These are phyloP conservation scores for Fusarium mangiferae DNA, from an alignment of 2,329 filamentous ascomycete species.

Conservation along the genomic window DNA sequence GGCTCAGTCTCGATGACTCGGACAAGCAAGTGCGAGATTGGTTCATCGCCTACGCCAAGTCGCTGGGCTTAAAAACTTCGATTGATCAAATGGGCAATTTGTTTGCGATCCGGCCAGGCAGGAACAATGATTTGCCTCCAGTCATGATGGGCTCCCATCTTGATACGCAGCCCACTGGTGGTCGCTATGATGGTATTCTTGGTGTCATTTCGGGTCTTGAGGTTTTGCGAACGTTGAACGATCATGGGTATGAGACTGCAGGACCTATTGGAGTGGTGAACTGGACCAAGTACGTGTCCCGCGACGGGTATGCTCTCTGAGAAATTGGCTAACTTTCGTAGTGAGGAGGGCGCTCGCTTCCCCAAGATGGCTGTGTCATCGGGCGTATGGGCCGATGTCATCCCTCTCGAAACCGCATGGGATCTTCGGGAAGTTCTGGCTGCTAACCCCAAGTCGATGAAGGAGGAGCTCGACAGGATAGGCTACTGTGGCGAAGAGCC, in stretches of 20 bases:
- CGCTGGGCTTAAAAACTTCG: not conserved
- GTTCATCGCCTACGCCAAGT: slow-evolving; percentile 11
- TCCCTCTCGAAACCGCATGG: not conserved
- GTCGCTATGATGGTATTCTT: not conserved
- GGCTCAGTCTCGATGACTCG: not conserved
- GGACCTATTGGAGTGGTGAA: not conserved
- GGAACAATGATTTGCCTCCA: not conserved
- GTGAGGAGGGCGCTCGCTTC: slow-evolving; percentile 4
- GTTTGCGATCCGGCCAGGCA: not conserved
- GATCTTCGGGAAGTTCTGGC: not conserved
- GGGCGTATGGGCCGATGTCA: not conserved
- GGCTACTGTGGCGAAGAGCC: not conserved
- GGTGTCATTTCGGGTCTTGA: slow-evolving; percentile 1
- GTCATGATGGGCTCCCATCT: slow-evolving; percentile 11
- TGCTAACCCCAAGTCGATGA: not conserved
- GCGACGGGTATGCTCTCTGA: fast-evolving
- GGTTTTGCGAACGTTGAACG: not conserved
- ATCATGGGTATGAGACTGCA: not conserved
- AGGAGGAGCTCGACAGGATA: slow-evolving; percentile 5
- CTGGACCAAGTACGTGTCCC: not conserved
- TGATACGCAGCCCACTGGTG: slow-evolving; percentile 3
- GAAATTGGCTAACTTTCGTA: not conserved
- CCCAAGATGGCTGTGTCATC: slow-evolving; percentile 10
- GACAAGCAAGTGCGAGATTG: slow-evolving; percentile 13
- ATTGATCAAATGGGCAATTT: slow-evolving; percentile 6